A percentile compares a stretch with the other conserved stretches of the same genome.
phyloP scores from a whole-genome alignment of 2,329 filamentous ascomycete genomes.

The Blumeria hordei region DNA sequence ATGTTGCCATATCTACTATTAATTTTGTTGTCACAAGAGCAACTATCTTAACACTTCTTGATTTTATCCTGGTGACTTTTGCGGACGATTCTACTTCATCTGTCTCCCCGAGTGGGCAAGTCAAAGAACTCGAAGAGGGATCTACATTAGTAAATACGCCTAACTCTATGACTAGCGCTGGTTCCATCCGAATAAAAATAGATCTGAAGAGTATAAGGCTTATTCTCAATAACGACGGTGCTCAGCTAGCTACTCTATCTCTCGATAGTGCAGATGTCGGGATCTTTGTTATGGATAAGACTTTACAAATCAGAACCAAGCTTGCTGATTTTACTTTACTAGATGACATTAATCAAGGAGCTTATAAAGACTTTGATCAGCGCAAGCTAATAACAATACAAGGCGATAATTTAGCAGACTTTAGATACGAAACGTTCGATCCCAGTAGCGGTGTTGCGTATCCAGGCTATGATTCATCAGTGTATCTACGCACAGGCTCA shows the following conservation, averaged over 20 bases:
- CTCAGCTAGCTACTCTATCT: conserved; percentile 74
- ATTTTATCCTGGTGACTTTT: conserved; percentile 88
- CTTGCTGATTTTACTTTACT: conserved; percentile 73
- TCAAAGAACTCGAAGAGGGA: conserved; percentile 18
- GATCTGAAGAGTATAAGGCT: conserved; percentile 82
- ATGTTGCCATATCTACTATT: conserved; percentile 80
- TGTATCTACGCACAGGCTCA: conserved; percentile 76
- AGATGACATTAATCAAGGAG: conserved; percentile 83
- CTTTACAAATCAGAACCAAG: conserved; percentile 68
- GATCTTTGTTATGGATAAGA: conserved; percentile 63
- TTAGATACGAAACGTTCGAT: conserved; percentile 93
- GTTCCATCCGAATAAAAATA: conserved; percentile 66
- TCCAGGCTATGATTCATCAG: conserved; percentile 82
- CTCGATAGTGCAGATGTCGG: conserved; percentile 82
- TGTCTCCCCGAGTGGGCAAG: conserved; percentile 15
- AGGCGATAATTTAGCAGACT: conserved; percentile 85
- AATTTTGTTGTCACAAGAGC: conserved; percentile 85
- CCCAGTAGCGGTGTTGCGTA: conserved; percentile 43
- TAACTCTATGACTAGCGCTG: conserved; percentile 6
- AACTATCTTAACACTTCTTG: conserved; percentile 73
- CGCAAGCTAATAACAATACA: conserved; percentile 83
- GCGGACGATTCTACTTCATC: conserved; percentile 30
- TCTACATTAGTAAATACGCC: background rate
- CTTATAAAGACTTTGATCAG: conserved; percentile 55
- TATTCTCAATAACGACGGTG: conserved; percentile 93